Percentiles rank a stretch among this genome's conserved stretches.
Conservation (phyloP, 176 grass and related monocot species). For the Aegilops longissima region DNA sequence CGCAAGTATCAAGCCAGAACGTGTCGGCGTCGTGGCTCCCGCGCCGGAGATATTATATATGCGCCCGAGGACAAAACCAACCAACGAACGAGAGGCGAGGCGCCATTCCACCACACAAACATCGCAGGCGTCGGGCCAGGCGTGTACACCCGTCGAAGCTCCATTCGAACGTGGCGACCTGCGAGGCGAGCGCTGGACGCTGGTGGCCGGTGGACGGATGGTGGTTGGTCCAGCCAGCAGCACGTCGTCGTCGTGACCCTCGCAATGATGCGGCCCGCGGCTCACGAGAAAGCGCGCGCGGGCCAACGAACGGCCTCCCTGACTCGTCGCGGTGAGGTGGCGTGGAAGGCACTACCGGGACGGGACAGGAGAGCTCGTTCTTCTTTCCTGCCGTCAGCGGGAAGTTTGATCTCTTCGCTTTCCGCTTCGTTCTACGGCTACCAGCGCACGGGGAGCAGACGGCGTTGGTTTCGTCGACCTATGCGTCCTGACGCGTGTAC, state of each 20-base stretch:
- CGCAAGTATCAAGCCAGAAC: not conserved
- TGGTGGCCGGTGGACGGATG: not conserved
- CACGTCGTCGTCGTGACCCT: not conserved
- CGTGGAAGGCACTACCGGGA: not conserved
- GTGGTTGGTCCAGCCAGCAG: slow-evolving; percentile 11
- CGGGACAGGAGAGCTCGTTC: not conserved
- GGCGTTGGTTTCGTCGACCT: not conserved
- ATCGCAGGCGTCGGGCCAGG: not conserved
- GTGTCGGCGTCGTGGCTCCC: not conserved
- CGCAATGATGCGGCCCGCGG: not conserved
- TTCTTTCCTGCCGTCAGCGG: not conserved
- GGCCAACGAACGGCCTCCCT: not conserved
- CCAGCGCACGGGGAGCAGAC: not conserved
- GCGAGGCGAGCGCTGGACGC: not conserved
- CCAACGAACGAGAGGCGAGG: not conserved
- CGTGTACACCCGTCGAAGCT: not conserved
- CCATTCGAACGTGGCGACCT: not conserved
- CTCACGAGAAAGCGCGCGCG: slow-evolving; percentile 19
- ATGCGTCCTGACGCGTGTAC: not conserved
- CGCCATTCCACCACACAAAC: not conserved
- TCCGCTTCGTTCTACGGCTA: not conserved
- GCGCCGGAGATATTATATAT: not conserved
- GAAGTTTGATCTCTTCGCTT: not conserved
- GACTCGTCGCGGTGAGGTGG: not conserved
- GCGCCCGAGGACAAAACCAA: not conserved